Evolutionary conservation across 768 basidiomycete species (phyloP), one percentile per base, ranked within the genome.

Genomic region (Suillus placidus): DNA sequence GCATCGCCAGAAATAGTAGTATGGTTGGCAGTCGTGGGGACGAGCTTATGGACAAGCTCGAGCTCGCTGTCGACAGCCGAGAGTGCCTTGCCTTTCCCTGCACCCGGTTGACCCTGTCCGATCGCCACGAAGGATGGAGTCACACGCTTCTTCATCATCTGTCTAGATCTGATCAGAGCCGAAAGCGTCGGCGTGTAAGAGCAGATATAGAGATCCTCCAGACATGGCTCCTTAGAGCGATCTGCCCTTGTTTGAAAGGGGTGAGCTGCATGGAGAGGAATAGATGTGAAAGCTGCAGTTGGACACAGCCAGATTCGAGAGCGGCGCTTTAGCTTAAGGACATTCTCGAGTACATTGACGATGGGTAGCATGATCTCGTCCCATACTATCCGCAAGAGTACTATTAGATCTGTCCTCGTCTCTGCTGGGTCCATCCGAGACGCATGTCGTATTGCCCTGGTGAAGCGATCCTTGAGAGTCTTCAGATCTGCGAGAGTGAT

Each of bases 1-100:
- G 61, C 57, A 7, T 69, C 42, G 1, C 68, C 73, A 0, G 54
- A 55, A 20, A 77, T 8, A 51, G 49, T 30, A 2, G 7, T 26
- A 7, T 26, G 49, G 1, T 30, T 51, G 14, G 14, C 49, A 0
- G 49, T 51, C 14, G 26, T 14, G 1, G 49, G 49, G 14, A 51
- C 49, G 16, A 51, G 49, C 8, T 51, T 51, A 51, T 30, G 14
- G 7, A 51, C 49, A 2, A 51, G 26, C 49, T 30, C 49, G 0
- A 51, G 49, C 26, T 51, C 49, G 26, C 49, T 51, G 49, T 51
- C 49, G 3, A 51, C 26, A 4, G 49, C 14, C 49, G 30, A 16
- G 7, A 51, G 49, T 4, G 23, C 49, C 49, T 51, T 51, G 6
- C 49, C 49, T 3, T 51, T 51, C 7, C 49, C 49, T 51, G 7